Evolutionary conservation across 805 yeast genomes (phyloP).

Genomic region (Sporopachydermia lactativora): DNA sequence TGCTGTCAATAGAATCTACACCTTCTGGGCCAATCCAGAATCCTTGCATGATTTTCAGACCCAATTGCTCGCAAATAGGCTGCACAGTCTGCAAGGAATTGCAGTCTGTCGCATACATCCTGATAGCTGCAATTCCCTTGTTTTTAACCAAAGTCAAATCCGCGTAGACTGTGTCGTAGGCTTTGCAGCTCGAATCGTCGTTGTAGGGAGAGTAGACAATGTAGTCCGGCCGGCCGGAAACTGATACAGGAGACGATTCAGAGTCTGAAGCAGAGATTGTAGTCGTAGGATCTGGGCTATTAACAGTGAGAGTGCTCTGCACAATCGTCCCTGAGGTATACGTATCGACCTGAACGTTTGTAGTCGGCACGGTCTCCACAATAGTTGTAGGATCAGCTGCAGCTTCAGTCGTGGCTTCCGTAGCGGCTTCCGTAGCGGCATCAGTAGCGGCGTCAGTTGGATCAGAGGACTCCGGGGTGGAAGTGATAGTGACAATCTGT

Average conservation of each 20-base stretch:
- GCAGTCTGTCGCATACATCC: conserved; percentile 87
- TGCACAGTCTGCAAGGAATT: conserved; percentile 47
- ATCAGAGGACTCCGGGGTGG: not conserved
- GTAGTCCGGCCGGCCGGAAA: not conserved
- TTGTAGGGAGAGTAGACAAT: conserved; percentile 39
- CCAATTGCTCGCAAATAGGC: conserved; percentile 43
- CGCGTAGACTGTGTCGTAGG: conserved; percentile 30
- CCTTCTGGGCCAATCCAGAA: conserved; percentile 63
- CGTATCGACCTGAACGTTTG: conserved; percentile 2
- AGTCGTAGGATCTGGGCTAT: not conserved
- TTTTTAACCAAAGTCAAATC: conserved; percentile 46
- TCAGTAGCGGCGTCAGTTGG: not conserved
- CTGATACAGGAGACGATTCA: too few species aligned
- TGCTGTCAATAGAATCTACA: conserved; percentile 50
- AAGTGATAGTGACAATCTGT: not conserved
- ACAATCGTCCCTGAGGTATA: conserved; percentile 5
- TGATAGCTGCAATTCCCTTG: conserved; percentile 49
- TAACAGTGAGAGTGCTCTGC: conserved; percentile 6
- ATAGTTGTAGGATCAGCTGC: not conserved
- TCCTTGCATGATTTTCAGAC: conserved; percentile 73
- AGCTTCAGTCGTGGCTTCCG: not conserved
- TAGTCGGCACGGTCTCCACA: not conserved
- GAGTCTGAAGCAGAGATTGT: too few species aligned
- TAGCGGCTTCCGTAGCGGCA: not conserved
- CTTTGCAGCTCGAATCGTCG: conserved; percentile 55